phyloP scores from a whole-genome alignment of 2,329 filamentous ascomycete species.

The Ophiosphaerella korrae region DNA sequence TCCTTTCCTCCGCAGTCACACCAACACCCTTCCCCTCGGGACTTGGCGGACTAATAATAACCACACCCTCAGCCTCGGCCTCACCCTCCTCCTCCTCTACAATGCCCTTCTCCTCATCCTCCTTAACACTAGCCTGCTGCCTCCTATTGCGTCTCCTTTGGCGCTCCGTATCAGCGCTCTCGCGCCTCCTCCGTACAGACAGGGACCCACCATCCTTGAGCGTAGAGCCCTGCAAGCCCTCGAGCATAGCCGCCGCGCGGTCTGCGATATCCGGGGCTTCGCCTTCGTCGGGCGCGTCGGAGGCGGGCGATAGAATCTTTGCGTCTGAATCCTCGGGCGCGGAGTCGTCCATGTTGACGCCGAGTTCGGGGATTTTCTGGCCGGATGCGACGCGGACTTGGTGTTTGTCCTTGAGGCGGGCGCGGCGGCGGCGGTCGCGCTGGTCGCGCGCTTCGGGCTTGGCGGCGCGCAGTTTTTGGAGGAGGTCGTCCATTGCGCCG shows the following conservation, averaged over 20 bases:
- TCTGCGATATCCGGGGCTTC: conserved; percentile 73
- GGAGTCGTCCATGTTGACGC: conserved; percentile 55
- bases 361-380: conserved; percentile 79
- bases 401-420: conserved; percentile 86
- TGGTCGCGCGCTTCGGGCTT: conserved; percentile 89
- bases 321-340: conserved; percentile 52
- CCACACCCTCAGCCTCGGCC: conserved; percentile 26
- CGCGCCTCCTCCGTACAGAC: conserved; percentile 67
- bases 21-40: conserved; percentile 31
- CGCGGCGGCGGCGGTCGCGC: conserved; percentile 83
- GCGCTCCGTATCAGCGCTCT: conserved; percentile 81
- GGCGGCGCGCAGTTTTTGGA: conserved; percentile 92
- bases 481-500: conserved; percentile 92
- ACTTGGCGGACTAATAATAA: conserved; percentile 44
- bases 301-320: conserved; percentile 62
- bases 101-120: conserved; percentile 17
- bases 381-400: conserved; percentile 89
- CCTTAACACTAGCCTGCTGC: conserved; percentile 37
- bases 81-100: conserved; percentile 11
- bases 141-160: conserved; percentile 68
- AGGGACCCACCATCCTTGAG: conserved; percentile 56
- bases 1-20: too few relatives aligned
- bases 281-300: conserved; percentile 38
- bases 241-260: conserved; percentile 79
- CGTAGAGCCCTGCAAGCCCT: conserved; percentile 72